These are phyloP conservation scores for Xerocomellus intermedius DNA, from an alignment of 768 basidiomycete species.

Conservation along the genomic window DNA sequence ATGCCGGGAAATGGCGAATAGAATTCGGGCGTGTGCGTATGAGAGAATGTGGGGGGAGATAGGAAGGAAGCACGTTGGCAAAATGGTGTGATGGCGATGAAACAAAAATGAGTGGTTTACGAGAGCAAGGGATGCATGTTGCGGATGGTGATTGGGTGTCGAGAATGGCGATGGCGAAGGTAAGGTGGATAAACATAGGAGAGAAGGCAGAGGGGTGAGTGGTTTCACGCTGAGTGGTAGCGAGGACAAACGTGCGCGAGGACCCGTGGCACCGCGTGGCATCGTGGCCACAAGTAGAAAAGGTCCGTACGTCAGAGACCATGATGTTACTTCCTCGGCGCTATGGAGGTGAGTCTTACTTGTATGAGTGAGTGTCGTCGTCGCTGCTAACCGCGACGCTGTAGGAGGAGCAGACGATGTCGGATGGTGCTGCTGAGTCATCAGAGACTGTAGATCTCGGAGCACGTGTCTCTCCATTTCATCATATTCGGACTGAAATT, in stretches of 20 bases:
- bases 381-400: slow-evolving; percentile 13
- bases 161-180: slow-evolving; percentile 9
- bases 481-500: slow-evolving; percentile 30
- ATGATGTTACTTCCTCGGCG: slow-evolving; percentile 12
- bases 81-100: slow-evolving; percentile 3
- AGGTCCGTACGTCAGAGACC: slow-evolving; percentile 16
- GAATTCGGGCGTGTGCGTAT: not conserved
- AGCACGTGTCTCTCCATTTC: slow-evolving; percentile 38
- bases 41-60: not conserved
- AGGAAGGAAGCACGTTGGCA: slow-evolving; percentile 19
- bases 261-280: slow-evolving; percentile 35
- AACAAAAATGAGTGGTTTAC: slow-evolving; percentile 16
- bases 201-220: not conserved
- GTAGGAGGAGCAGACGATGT: slow-evolving; percentile 2
- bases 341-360: slow-evolving; percentile 19
- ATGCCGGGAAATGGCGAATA: slow-evolving; percentile 3
- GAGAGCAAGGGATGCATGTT: slow-evolving; percentile 24
- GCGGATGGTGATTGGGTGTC: slow-evolving; percentile 23
- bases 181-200: slow-evolving; percentile 2
- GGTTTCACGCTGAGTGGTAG: slow-evolving; percentile 14
- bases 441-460: slow-evolving; percentile 20
- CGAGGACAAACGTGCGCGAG: slow-evolving; percentile 35
- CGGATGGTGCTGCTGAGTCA: slow-evolving; percentile 30
- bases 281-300: slow-evolving; percentile 26
- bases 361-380: not conserved